Evolutionary conservation across 2,329 filamentous ascomycete genomes (phyloP).

Genomic region (Anthostomella pinea): DNA sequence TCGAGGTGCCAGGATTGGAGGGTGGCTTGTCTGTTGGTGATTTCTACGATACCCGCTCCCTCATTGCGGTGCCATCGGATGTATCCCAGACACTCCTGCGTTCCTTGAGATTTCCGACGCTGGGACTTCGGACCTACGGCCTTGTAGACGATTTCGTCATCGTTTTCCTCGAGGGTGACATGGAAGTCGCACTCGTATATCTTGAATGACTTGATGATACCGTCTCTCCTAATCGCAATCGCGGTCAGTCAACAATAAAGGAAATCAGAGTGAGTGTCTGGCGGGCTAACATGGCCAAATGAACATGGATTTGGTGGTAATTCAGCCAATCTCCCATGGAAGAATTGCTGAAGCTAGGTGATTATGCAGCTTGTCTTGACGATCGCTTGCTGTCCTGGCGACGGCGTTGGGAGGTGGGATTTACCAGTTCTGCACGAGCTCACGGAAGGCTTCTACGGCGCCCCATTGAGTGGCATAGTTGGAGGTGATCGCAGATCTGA

Average conservation of each 20-base stretch:
- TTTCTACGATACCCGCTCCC: constrained; percentile 27
- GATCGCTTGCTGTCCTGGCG: too few species aligned
- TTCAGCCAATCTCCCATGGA: too few species aligned
- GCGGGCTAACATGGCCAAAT: too few species aligned
- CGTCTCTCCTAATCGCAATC: constrained; percentile 26
- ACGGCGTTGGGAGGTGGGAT: too few species aligned
- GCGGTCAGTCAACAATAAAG: too few species aligned
- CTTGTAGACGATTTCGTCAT: constrained; percentile 29
- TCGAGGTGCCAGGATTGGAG: constrained; percentile 31
- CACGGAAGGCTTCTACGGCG: constrained; percentile 30
- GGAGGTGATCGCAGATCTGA: constrained; percentile 4
- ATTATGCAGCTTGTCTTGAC: too few species aligned
- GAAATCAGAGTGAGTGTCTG: too few species aligned
- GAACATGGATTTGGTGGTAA: too few species aligned
- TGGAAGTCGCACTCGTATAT: constrained; percentile 22
- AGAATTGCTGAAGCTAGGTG: too few species aligned
- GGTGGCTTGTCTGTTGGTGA: constrained; percentile 27
- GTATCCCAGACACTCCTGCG: constrained; percentile 27
- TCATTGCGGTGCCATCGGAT: constrained; percentile 25
- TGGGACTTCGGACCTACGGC: constrained; percentile 1
- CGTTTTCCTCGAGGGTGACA: constrained; percentile 18
- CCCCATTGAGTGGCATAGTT: constrained; percentile 10
- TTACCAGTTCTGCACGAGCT: constrained; percentile 34
- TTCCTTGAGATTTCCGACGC: neutral
- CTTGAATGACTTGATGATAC: constrained; percentile 24